phyloP scores from a whole-genome alignment of 345 rosid species.

The Abelmoschus esculentus region DNA sequence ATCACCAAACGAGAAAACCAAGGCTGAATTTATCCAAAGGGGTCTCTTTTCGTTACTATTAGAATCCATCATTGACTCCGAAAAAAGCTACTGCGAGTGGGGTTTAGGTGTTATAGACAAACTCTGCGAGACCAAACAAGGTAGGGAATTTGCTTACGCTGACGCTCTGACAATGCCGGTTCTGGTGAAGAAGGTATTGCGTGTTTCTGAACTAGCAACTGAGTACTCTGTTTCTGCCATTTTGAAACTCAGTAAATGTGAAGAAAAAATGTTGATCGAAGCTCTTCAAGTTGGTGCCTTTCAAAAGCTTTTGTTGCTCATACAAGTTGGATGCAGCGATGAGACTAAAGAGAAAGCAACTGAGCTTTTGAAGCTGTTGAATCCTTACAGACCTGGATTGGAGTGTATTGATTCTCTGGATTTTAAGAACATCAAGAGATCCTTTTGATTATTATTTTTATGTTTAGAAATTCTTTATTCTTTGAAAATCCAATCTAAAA shows the following conservation, averaged over 20 bases:
- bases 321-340: conserved; percentile 43
- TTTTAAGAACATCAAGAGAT: conserved; percentile 49
- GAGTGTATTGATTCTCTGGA: conserved; percentile 55
- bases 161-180: neutral
- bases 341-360: conserved; percentile 53
- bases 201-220: conserved; percentile 16
- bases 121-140: conserved; percentile 8
- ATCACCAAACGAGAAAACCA: conserved; percentile 5
- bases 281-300: conserved; percentile 51
- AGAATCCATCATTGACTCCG: neutral
- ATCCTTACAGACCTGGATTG: conserved; percentile 42
- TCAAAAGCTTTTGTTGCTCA: conserved; percentile 49
- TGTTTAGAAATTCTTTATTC: neutral
- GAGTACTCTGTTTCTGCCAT: conserved; percentile 34
- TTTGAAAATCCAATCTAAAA: neutral
- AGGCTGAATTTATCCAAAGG: conserved; percentile 20
- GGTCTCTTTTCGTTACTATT: conserved; percentile 11
- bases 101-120: neutral
- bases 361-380: conserved; percentile 45
- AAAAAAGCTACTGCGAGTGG: neutral
- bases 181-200: neutral
- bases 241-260: conserved; percentile 37
- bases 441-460: conserved; percentile 45
- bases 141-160: neutral
- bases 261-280: conserved; percentile 24